Evolutionary conservation across 129 eudicot genomes (phyloP).

Genomic region (Flaveria brownii): DNA sequence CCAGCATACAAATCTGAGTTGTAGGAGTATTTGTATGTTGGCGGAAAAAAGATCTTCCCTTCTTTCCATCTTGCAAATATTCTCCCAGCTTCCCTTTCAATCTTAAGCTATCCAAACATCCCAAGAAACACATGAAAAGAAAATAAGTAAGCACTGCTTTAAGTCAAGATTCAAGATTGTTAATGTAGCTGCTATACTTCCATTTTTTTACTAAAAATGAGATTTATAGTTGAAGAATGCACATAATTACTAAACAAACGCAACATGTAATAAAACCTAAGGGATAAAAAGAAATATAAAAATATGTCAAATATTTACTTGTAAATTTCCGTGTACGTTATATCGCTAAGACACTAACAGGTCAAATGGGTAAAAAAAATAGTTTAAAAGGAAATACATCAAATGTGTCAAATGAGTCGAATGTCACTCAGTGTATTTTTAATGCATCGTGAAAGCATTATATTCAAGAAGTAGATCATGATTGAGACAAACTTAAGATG

Average conservation of each 20-base stretch:
- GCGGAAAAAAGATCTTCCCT: conserved; percentile 60
- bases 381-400: not conserved
- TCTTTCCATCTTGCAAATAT: conserved; percentile 61
- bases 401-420: not conserved
- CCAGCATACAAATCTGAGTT: conserved; percentile 56
- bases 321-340: not conserved
- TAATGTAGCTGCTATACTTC: no score
- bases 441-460: not conserved
- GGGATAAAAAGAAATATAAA: no score
- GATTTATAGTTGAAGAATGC: no score
- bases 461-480: not conserved
- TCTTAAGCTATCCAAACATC: conserved; percentile 51
- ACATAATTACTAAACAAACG: no score
- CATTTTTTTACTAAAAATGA: no score
- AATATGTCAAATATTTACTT: no score
- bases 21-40: conserved; percentile 60
- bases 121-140: not conserved
- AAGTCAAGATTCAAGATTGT: no score
- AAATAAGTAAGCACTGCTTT: not conserved
- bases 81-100: conserved; percentile 60
- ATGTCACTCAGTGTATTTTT: not conserved
- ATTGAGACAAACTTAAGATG: not conserved
- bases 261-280: no score
- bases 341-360: not conserved
- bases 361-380: not conserved